Conservation (phyloP, 345 rosid genomes). For the Nephelium lappaceum region DNA sequence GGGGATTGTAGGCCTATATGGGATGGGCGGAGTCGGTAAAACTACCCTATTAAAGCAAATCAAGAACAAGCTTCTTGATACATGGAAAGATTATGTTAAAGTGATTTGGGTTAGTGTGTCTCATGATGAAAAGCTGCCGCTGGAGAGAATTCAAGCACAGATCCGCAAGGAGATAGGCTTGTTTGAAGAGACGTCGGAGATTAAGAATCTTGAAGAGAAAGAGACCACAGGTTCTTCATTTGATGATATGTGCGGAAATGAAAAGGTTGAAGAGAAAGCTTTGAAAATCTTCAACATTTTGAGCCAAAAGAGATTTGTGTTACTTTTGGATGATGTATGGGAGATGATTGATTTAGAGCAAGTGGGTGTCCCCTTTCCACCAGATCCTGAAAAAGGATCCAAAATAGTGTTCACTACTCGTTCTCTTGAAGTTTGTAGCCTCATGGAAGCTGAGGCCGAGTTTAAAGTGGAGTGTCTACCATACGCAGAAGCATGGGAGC, state of each 20-base stretch:
- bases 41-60: conserved; percentile 9
- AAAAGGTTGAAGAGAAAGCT: background rate
- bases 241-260: too few relatives aligned
- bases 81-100: background rate
- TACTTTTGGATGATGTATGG: conserved; percentile 23
- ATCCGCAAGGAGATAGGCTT: background rate
- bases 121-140: background rate
- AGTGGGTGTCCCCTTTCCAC: conserved; percentile 9
- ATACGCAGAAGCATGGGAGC: background rate
- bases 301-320: background rate
- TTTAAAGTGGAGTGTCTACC: conserved; percentile 9
- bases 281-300: background rate
- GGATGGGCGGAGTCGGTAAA: conserved; percentile 1
- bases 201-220: background rate
- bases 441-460: conserved; percentile 5
- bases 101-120: conserved; percentile 1
- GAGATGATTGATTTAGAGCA: background rate
- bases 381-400: background rate
- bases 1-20: conserved; percentile 9
- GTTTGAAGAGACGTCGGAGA: background rate
- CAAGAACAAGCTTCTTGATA: background rate
- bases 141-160: background rate
- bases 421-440: conserved; percentile 2
- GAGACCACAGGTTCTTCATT: background rate
- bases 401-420: conserved; percentile 20